Evolutionary conservation across 108 stramenopile species (phyloP).

Genomic region (Conticribra weissflogii): DNA sequence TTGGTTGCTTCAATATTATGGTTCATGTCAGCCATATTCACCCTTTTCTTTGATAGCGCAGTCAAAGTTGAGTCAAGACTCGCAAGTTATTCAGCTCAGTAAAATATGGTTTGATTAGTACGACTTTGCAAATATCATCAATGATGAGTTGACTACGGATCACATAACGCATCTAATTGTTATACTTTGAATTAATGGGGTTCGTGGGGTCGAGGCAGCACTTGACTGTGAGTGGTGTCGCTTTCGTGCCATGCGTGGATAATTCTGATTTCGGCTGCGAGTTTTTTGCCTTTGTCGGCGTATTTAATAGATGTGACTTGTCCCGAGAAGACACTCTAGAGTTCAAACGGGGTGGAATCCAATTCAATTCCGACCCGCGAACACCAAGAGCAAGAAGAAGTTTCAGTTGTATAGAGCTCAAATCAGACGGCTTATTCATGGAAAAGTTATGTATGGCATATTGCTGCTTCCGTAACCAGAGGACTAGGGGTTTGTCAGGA

Average conservation of each 20-base stretch:
- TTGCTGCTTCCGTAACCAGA: conserved; percentile 39
- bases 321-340: conserved; percentile 15
- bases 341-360: conserved; percentile 10
- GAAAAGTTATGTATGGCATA: conserved; percentile 36
- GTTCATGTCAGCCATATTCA: neutral
- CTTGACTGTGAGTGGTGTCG: no score
- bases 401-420: conserved; percentile 32
- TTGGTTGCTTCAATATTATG: neutral
- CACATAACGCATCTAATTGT: no score
- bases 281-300: no score
- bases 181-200: no score
- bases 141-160: no score
- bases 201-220: no score
- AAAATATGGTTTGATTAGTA: neutral
- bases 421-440: conserved; percentile 13
- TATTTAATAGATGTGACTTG: neutral
- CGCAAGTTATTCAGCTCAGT: neutral
- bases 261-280: no score
- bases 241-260: no score
- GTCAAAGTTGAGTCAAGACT: neutral
- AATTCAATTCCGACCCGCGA: conserved; percentile 19
- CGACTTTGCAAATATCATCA: neutral
- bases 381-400: conserved; percentile 35
- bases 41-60: neutral
- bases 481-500: conserved; percentile 34